Evolutionary conservation across 306 rosid genomes (phyloP).

Genomic region (Inga leiocalycina): DNA sequence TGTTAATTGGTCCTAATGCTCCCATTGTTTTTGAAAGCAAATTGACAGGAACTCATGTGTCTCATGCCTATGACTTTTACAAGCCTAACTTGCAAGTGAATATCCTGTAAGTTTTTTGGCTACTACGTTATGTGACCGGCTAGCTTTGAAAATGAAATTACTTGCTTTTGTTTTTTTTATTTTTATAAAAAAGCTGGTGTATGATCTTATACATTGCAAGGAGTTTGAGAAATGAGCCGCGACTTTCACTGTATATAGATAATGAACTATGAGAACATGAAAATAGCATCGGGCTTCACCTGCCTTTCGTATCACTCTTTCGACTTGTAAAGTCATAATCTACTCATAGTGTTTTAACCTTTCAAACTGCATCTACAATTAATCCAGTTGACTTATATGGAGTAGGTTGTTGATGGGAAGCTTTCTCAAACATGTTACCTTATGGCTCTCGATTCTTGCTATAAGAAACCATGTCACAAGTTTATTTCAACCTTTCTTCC

Average conservation of each 20-base stretch:
- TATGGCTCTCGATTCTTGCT: constrained; percentile 93
- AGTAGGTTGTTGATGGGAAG: constrained; percentile 95
- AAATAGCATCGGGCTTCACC: too few relatives aligned
- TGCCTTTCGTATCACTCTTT: too few relatives aligned
- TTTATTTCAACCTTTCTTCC: neutral
- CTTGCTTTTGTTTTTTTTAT: too few relatives aligned
- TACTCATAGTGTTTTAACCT: too few relatives aligned
- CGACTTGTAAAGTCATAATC: too few relatives aligned
- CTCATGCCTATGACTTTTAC: constrained; percentile 94
- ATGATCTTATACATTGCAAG: too few relatives aligned
- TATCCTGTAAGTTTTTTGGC: constrained; percentile 73
- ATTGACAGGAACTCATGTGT: constrained; percentile 88
- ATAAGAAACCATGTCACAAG: constrained; percentile 69
- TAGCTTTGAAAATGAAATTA: too few relatives aligned
- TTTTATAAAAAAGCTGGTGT: too few relatives aligned
- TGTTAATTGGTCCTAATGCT: constrained; percentile 93
- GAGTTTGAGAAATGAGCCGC: too few relatives aligned
- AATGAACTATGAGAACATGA: too few relatives aligned
- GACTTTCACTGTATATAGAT: too few relatives aligned
- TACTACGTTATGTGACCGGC: neutral
- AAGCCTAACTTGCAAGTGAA: constrained; percentile 99
- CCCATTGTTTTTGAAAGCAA: constrained; percentile 92
- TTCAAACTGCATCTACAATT: too few relatives aligned
- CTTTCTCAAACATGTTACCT: constrained; percentile 98
- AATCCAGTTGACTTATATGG: neutral